Conservation (phyloP, 164 flowering plant genomes). For the Dillenia turbinata region DNA sequence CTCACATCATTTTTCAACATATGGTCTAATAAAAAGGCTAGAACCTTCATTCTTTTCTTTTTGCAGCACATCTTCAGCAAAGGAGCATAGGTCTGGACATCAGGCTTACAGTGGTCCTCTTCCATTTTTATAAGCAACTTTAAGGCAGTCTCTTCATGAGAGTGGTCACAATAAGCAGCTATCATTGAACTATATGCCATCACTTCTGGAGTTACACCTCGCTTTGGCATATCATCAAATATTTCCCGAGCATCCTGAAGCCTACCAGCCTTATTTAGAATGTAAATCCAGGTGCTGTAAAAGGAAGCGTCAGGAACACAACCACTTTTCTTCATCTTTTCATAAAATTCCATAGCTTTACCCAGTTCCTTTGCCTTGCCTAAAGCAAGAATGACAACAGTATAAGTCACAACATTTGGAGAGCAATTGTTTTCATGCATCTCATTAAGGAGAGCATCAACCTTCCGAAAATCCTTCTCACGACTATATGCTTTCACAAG, state of each 20-base stretch:
- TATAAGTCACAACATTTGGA: slow-evolving; percentile 14
- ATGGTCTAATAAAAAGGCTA: slow-evolving; percentile 39
- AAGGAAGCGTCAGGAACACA: slow-evolving; percentile 42
- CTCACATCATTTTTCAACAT: slow-evolving; percentile 56
- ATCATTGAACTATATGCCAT: slow-evolving; percentile 51
- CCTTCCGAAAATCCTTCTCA: slow-evolving; percentile 52
- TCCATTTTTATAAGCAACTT: slow-evolving; percentile 48
- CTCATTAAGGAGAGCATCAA: slow-evolving; percentile 33
- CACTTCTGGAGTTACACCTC: slow-evolving; percentile 37
- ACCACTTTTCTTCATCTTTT: slow-evolving; percentile 40
- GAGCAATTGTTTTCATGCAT: slow-evolving; percentile 39
- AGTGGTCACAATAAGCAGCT: slow-evolving; percentile 25
- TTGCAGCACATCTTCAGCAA: slow-evolving; percentile 54
- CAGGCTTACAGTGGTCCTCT: slow-evolving; percentile 41
- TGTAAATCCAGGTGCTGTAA: slow-evolving; percentile 38
- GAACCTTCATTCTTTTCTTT: slow-evolving; percentile 54
- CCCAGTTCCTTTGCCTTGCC: slow-evolving; percentile 45
- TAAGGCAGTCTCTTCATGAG: slow-evolving; percentile 45
- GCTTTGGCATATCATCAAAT: slow-evolving; percentile 48
- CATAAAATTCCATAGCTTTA: slow-evolving; percentile 43
- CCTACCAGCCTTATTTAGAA: slow-evolving; percentile 39
- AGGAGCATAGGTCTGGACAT: slow-evolving; percentile 41
- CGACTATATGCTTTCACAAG: slow-evolving; percentile 43
- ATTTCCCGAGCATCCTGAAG: slow-evolving; percentile 42
- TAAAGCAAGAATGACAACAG: slow-evolving; percentile 1